phyloP scores from a whole-genome alignment of 805 yeast species.

The Ogataea kodamae region DNA sequence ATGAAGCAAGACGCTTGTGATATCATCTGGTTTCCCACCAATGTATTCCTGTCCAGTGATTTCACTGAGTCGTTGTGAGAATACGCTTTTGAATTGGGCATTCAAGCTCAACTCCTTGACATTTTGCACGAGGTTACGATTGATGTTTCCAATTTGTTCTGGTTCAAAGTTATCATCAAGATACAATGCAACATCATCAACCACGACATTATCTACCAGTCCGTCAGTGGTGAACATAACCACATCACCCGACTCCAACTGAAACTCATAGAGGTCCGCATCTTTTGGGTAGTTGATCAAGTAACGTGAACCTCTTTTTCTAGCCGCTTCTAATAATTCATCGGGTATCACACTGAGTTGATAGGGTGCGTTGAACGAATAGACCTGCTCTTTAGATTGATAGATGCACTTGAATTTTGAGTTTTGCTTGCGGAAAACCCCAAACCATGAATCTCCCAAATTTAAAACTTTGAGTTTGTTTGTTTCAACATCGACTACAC shows the following conservation, averaged over 20 bases:
- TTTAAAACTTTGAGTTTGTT: conserved; percentile 65
- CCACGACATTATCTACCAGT: conserved; percentile 76
- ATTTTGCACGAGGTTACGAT: conserved; percentile 56
- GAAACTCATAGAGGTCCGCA: conserved; percentile 65
- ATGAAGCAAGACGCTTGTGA: conserved; percentile 74
- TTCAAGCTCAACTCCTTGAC: conserved; percentile 72
- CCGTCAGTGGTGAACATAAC: conserved; percentile 92
- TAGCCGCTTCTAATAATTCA: conserved; percentile 50
- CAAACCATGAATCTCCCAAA: conserved; percentile 94
- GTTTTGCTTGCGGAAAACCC: conserved; percentile 57
- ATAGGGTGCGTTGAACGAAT: conserved; percentile 87
- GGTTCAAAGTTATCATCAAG: conserved; percentile 51
- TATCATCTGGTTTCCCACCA: conserved; percentile 97
- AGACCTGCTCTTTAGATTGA: conserved; percentile 75
- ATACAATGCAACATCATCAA: conserved; percentile 67
- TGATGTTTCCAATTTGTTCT: conserved; percentile 40
- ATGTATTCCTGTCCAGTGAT: conserved; percentile 64
- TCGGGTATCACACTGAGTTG: conserved; percentile 84
- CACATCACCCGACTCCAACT: conserved; percentile 67
- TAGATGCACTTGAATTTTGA: conserved; percentile 44
- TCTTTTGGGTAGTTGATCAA: conserved; percentile 67
- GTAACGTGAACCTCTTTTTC: conserved; percentile 53
- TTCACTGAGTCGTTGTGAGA: conserved; percentile 71
- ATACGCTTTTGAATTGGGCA: conserved; percentile 74
- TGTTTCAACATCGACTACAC: conserved; percentile 54